Percentiles rank a stretch among this genome's conserved stretches.
phyloP scores from a whole-genome alignment of 1,139 yeast species.

The Debaryomycetaceae sp. region DNA sequence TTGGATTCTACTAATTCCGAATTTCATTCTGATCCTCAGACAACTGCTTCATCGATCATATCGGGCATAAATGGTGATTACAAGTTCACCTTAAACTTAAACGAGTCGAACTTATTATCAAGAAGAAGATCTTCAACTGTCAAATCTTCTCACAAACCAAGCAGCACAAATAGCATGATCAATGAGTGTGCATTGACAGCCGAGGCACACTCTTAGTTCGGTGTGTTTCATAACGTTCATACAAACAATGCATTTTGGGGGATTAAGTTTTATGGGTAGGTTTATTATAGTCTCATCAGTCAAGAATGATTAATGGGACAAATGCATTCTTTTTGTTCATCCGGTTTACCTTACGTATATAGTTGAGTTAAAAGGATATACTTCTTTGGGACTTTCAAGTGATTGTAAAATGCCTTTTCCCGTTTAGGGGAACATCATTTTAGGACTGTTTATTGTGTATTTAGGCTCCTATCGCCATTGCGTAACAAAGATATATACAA shows the following conservation, averaged over 20 bases:
- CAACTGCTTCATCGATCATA: constrained; percentile 43
- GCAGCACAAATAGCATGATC: background rate
- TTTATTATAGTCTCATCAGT: no score
- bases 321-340: no score
- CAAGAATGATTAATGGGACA: no score
- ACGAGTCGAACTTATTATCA: constrained; percentile 39
- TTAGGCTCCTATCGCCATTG: background rate
- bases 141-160: constrained; percentile 3
- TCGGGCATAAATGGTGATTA: constrained; percentile 39
- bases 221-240: background rate
- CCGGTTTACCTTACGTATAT: no score
- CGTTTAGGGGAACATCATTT: background rate
- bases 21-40: constrained; percentile 27
- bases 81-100: constrained; percentile 42
- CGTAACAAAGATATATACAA: constrained; percentile 1
- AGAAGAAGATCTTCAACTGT: constrained; percentile 29
- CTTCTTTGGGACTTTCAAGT: no score
- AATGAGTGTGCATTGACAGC: background rate
- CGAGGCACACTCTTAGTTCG: background rate
- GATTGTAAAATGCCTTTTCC: no score
- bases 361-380: no score
- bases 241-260: no score
- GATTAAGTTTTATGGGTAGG: no score
- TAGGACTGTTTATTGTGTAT: background rate
- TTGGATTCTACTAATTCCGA: constrained; percentile 16